These are phyloP conservation scores for Aegilops speltoides DNA, from an alignment of 176 grass and related monocot species.

Conservation along the genomic window DNA sequence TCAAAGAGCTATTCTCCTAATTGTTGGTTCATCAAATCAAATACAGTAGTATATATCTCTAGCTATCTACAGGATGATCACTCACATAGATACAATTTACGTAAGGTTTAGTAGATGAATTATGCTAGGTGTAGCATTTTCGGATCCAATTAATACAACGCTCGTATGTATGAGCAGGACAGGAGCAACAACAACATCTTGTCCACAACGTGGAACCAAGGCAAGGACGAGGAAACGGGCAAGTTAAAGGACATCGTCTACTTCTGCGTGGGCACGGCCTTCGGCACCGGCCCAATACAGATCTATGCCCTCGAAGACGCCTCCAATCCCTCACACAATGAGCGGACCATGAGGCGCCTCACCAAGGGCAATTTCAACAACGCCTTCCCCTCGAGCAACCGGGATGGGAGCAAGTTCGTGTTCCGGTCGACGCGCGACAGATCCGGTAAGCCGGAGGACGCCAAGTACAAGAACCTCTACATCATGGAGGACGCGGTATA, in stretches of 20 bases:
- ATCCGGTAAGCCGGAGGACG: too few relatives aligned
- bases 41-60: not conserved
- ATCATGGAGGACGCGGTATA: constrained; percentile 23
- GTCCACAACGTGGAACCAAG: constrained; percentile 43
- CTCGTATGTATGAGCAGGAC: too few relatives aligned
- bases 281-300: not conserved
- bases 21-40: too few relatives aligned
- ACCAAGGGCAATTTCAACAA: constrained; percentile 17
- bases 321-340: not conserved
- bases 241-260: constrained; percentile 33
- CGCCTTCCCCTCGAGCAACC: constrained; percentile 28
- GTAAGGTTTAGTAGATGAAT: too few relatives aligned
- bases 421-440: constrained; percentile 30
- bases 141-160: too few relatives aligned
- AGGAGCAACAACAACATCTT: constrained; percentile 2
- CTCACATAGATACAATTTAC: too few relatives aligned
- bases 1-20: too few relatives aligned
- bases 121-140: too few relatives aligned
- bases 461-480: constrained; percentile 39
- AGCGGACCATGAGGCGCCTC: not conserved
- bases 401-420: constrained; percentile 1
- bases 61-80: not conserved
- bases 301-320: constrained; percentile 9
- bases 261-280: constrained; percentile 32
- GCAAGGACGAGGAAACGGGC: too few relatives aligned